phyloP scores from a whole-genome alignment of 2,329 filamentous ascomycete genomes.

The Alternaria viburni region DNA sequence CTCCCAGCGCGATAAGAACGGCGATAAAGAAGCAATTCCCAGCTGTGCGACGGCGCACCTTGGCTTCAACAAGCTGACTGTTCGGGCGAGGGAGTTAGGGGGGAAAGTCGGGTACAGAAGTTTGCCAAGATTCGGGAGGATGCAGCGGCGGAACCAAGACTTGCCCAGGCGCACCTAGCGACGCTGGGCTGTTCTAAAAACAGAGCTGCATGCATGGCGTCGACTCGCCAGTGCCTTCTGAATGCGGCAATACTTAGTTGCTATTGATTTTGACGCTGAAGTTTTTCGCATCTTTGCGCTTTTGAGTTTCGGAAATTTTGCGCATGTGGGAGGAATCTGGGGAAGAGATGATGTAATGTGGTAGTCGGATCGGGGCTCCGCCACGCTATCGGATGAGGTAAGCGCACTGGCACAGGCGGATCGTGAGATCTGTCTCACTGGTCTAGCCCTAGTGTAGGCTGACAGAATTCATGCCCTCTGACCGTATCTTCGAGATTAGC shows the following conservation, averaged over 20 bases:
- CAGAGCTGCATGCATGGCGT: background rate
- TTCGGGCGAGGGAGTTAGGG: constrained; percentile 2
- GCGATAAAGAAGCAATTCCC: background rate
- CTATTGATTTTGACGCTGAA: background rate
- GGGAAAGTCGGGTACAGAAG: background rate
- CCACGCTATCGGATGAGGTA: background rate
- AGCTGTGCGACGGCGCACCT: background rate
- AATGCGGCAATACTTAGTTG: background rate
- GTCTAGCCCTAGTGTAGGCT: background rate
- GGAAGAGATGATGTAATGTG: background rate
- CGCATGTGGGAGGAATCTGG: background rate
- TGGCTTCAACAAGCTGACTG: background rate
- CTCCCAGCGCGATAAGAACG: background rate
- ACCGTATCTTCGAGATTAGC: background rate
- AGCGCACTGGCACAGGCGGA: background rate
- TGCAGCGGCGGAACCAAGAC: constrained; percentile 4
- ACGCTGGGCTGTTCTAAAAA: constrained; percentile 3
- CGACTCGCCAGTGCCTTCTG: background rate
- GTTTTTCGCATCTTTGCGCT: background rate
- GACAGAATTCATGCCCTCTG: background rate
- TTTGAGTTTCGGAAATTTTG: background rate
- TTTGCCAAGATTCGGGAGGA: constrained; percentile 1
- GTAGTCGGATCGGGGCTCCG: background rate
- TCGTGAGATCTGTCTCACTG: background rate
- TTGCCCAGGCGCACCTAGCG: constrained; percentile 1